Conservation (phyloP, 2,329 filamentous ascomycete species). For the Canariomyces notabilis region DNA sequence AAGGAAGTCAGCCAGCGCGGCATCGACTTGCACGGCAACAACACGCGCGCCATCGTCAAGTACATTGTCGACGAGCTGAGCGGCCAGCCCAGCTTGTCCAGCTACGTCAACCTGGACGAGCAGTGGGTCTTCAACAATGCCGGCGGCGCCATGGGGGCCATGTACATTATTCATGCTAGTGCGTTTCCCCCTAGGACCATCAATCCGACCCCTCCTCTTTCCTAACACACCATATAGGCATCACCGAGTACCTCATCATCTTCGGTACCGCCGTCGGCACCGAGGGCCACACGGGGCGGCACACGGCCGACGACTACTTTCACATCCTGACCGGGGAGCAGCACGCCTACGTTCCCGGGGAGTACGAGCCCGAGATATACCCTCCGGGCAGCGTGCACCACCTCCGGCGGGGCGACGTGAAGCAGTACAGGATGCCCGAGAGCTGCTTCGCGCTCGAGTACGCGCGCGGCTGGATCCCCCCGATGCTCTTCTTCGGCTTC, state of each 20-base stretch:
- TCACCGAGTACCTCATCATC: constrained; percentile 88
- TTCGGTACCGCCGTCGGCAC: constrained; percentile 81
- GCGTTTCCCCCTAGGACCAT: constrained; percentile 31
- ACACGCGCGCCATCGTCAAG: constrained; percentile 63
- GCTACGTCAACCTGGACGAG: constrained; percentile 63
- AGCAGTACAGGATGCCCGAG: constrained; percentile 79
- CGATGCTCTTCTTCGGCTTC: constrained; percentile 87
- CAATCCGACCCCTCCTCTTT: neutral
- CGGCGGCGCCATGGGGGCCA: constrained; percentile 84
- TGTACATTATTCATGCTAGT: constrained; percentile 88
- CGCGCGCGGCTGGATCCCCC: constrained; percentile 83
- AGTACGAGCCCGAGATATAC: constrained; percentile 66
- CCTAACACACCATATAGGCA: constrained; percentile 37
- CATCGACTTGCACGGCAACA: constrained; percentile 65
- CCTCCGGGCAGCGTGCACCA: constrained; percentile 65
- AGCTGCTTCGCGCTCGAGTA: constrained; percentile 79
- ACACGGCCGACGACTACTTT: constrained; percentile 94
- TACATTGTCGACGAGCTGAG: constrained; percentile 66
- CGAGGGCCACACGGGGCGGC: constrained; percentile 81
- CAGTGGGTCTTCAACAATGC: constrained; percentile 93
- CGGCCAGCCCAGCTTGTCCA: constrained; percentile 44
- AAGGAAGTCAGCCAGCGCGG: constrained; percentile 63
- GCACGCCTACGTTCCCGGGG: constrained; percentile 65
- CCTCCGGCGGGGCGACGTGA: constrained; percentile 63
- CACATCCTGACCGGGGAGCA: constrained; percentile 78